Evolutionary conservation across 2,329 filamentous ascomycete genomes (phyloP), one percentile per base, ranked within the genome.

Genomic region (Monosporascus sp.): DNA sequence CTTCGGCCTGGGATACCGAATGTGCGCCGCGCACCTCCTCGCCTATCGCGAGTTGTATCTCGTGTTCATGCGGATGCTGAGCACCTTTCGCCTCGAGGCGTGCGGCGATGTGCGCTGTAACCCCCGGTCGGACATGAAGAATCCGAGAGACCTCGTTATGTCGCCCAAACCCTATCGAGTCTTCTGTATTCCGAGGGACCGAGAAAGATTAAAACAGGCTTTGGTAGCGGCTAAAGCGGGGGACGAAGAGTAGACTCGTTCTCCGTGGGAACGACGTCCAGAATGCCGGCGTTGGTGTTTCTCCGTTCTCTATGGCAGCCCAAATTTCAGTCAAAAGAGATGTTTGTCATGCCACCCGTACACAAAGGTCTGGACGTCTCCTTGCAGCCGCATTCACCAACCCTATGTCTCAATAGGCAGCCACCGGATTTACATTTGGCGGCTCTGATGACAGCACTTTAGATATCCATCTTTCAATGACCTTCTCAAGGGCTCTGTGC

Each of bases 1-100:
- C 3, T 67, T 67, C 19, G 65, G 65, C 0, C 49, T 66, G 6
- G 65, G 65, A 8, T 67, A 66, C 24, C 58, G 65, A 11, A 66
- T 67, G 64, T 67, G 65, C 22, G 51, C 61, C 1, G 65, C 63
- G 7, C 61, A 67, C 24, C 59, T 67, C 27, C 57, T 67, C 2
- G 62, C 63, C 8, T 59, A 61, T 36, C 59, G 65, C 11, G 62
- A 67, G 52, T 40, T 67, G 14, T 67, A 67, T 41, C 56, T 66
- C 40, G 65, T 67, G 14, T 61, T 65, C 54, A 67, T 67, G 65
- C 57, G 64, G 19, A 43, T 66, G 31, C 44, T 67, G 20, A 49
- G 52, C 37, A 65, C 61, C 45, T 66, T 67, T 47, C 60, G 60
- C 14, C 51, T 67, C 16, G 59, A 63, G n/a, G 45, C 61, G 5